These are phyloP conservation scores for Quercus wislizeni DNA, from an alignment of 306 rosid species.

Conservation along the genomic window DNA sequence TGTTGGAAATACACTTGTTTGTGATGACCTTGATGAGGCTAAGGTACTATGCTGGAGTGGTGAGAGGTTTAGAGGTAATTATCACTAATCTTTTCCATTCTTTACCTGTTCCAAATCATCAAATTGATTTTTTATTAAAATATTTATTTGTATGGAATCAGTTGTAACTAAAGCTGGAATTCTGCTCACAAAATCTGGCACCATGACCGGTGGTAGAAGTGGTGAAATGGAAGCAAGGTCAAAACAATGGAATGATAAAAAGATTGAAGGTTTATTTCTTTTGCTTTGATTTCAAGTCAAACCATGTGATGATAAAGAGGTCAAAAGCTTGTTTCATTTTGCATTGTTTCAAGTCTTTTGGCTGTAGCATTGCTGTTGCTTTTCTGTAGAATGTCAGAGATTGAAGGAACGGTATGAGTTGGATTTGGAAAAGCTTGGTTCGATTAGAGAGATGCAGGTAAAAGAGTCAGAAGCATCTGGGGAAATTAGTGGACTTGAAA, in stretches of 20 bases:
- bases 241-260: conserved; percentile 96
- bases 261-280: conserved; percentile 72
- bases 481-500: conserved; percentile 87
- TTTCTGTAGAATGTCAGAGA: conserved; percentile 60
- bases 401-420: conserved; percentile 76
- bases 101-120: conserved; percentile 1
- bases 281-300: neutral
- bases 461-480: conserved; percentile 94
- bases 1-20: conserved; percentile 96
- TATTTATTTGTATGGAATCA: conserved; percentile 34
- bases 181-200: conserved; percentile 90
- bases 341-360: conserved; percentile 2
- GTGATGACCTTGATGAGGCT: conserved; percentile 94
- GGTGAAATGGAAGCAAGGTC: conserved; percentile 99
- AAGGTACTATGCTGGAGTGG: conserved; percentile 93
- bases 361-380: conserved; percentile 24
- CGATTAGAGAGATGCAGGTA: conserved; percentile 94
- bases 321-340: neutral
- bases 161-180: conserved; percentile 96
- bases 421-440: conserved; percentile 84
- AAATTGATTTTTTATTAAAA: neutral
- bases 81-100: neutral
- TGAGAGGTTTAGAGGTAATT: conserved; percentile 88
- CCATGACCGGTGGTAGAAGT: conserved; percentile 99
- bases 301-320: neutral